phyloP scores from a whole-genome alignment of 305 asterid species.

The Solanum hybrid region DNA sequence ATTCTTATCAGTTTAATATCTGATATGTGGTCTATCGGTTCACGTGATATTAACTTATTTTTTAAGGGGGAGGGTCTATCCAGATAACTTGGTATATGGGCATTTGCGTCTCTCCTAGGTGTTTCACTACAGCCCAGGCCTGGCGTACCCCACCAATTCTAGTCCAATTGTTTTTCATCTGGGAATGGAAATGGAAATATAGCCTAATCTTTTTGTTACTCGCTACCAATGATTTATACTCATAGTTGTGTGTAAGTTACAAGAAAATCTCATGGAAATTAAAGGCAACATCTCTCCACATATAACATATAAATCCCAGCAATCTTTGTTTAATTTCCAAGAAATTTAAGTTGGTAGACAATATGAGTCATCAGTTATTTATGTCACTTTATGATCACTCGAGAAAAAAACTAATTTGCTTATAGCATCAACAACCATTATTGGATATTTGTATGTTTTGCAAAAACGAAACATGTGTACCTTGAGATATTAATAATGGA shows the following conservation, averaged over 20 bases:
- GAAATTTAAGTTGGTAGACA: neutral
- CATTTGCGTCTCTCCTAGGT: neutral
- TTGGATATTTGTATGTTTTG: neutral
- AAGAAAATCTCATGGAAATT: neutral
- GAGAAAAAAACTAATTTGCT: neutral
- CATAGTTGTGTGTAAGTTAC: neutral
- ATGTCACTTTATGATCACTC: neutral
- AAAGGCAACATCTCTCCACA: neutral
- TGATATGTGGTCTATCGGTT: neutral
- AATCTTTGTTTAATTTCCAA: neutral
- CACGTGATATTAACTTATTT: neutral
- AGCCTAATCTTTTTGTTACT: neutral
- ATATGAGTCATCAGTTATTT: too few relatives aligned
- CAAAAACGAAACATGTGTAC: neutral
- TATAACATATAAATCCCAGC: neutral
- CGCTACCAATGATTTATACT: neutral
- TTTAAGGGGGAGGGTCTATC: neutral
- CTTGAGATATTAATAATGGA: neutral
- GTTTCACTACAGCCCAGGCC: neutral
- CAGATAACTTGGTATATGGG: neutral
- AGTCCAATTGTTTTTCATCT: neutral
- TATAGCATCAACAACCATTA: neutral
- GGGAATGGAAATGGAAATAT: neutral
- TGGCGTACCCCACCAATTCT: neutral
- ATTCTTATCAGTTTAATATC: conserved; percentile 9